Evolutionary conservation across 805 yeast species (phyloP).

Genomic region (Candida morakotiae): DNA sequence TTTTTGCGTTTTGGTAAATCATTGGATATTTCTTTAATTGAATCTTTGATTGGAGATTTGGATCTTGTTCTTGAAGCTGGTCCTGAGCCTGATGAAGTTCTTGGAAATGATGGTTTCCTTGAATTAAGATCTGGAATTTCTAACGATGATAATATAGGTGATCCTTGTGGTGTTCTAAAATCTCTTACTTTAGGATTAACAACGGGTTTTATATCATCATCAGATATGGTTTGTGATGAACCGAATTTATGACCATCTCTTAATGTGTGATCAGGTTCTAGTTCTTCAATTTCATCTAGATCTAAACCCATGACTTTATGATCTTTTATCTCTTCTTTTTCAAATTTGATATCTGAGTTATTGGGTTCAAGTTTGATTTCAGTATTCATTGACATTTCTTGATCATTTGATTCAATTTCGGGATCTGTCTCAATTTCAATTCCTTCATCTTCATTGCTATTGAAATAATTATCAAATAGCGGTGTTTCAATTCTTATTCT

Average conservation of each 20-base stretch:
- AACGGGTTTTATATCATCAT: slow-evolving; percentile 1
- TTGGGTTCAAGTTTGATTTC: neutral
- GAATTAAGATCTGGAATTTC: neutral
- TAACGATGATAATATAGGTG: neutral
- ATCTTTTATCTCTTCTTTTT: slow-evolving; percentile 1
- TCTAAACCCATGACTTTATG: slow-evolving; percentile 20
- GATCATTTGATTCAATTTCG: neutral
- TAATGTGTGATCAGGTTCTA: slow-evolving; percentile 21
- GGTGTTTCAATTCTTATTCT: neutral
- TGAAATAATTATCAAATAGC: neutral
- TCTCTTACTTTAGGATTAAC: neutral
- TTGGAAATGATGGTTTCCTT: neutral
- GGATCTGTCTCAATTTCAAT: neutral
- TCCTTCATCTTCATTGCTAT: neutral
- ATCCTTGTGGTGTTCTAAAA: neutral
- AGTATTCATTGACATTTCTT: neutral
- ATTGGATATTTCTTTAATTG: slow-evolving; percentile 15
- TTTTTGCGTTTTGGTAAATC: slow-evolving; percentile 10
- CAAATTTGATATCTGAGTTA: neutral
- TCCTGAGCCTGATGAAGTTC: neutral
- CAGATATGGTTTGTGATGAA: neutral
- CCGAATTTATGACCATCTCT: slow-evolving; percentile 23
- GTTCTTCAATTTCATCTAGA: slow-evolving; percentile 10
- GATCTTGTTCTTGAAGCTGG: slow-evolving; percentile 33
- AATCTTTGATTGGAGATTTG: slow-evolving; percentile 30